A percentile compares a stretch with the other conserved stretches of the same genome.
Conservation (phyloP, 225 moss, liverwort and hornwort species). For the Straminergon stramineum region DNA sequence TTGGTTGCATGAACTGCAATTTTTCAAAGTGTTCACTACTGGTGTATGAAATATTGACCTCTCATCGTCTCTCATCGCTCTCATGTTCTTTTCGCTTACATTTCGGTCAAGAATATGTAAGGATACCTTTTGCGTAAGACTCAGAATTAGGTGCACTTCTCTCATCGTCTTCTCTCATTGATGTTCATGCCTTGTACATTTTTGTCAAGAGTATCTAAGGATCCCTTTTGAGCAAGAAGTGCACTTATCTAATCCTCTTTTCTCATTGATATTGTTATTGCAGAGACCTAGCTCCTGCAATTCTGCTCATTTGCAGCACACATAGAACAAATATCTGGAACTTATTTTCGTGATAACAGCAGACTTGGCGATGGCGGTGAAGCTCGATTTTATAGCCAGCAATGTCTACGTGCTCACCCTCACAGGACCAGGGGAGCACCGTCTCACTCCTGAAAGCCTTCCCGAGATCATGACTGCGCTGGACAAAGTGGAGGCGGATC, state of each 20-base stretch:
- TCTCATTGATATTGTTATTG: not conserved
- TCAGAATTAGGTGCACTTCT: not conserved
- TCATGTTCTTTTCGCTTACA: not conserved
- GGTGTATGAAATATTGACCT: not conserved
- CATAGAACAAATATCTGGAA: not conserved
- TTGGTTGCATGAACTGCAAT: too few relatives aligned
- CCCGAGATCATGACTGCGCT: conserved; percentile 63
- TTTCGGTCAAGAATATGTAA: not conserved
- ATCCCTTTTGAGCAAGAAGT: not conserved
- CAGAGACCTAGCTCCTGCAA: not conserved
- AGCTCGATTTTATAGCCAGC: conserved; percentile 26
- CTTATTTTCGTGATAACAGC: not conserved
- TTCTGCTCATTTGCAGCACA: not conserved
- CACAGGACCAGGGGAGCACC: conserved; percentile 59
- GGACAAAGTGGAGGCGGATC: conserved; percentile 74
- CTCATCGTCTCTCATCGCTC: too few relatives aligned
- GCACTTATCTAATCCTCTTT: not conserved
- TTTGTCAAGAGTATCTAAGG: too few relatives aligned
- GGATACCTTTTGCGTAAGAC: not conserved
- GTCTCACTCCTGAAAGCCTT: conserved; percentile 44
- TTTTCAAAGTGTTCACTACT: not conserved
- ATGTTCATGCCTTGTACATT: not conserved
- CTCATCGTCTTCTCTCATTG: not conserved
- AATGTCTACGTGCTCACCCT: conserved; percentile 65
- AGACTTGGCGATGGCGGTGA: conserved; percentile 33